Conservation (phyloP, 2,329 filamentous ascomycete genomes). For the Bipolaris oryzae region DNA sequence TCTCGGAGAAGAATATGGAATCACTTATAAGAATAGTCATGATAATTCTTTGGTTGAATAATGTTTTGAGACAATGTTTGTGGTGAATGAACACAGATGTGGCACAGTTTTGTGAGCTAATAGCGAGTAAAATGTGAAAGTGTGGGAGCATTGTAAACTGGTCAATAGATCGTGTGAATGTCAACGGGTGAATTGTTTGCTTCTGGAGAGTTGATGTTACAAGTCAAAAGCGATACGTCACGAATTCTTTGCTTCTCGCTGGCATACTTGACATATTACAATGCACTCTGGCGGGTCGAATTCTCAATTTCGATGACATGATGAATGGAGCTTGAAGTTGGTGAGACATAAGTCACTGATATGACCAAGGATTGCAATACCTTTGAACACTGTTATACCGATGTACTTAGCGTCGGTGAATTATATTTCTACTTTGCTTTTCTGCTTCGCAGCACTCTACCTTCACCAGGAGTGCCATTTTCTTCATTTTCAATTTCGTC, state of each 20-base stretch:
- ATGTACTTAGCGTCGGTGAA: too few species aligned
- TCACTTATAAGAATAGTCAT: too few species aligned
- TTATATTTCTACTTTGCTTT: neutral
- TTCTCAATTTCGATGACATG: too few species aligned
- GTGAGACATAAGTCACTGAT: neutral
- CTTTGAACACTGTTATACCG: neutral
- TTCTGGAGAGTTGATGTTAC: neutral
- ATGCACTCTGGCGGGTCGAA: too few species aligned
- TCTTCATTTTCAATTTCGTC: neutral
- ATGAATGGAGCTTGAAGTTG: too few species aligned
- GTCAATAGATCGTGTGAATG: neutral
- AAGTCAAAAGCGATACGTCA: too few species aligned
- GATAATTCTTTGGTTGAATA: neutral
- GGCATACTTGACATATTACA: too few species aligned
- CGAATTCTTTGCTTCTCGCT: too few species aligned
- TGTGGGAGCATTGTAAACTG: neutral
- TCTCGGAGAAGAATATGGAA: too few species aligned
- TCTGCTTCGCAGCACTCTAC: slow-evolving; percentile 2
- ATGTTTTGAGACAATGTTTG: neutral
- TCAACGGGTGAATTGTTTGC: neutral
- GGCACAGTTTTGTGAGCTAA: neutral
- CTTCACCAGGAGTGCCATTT: neutral
- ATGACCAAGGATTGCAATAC: neutral
- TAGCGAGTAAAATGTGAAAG: neutral
- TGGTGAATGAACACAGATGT: neutral